Evolutionary conservation across 164 flowering plant species (phyloP).

Genomic region (Tetracentron sinense): DNA sequence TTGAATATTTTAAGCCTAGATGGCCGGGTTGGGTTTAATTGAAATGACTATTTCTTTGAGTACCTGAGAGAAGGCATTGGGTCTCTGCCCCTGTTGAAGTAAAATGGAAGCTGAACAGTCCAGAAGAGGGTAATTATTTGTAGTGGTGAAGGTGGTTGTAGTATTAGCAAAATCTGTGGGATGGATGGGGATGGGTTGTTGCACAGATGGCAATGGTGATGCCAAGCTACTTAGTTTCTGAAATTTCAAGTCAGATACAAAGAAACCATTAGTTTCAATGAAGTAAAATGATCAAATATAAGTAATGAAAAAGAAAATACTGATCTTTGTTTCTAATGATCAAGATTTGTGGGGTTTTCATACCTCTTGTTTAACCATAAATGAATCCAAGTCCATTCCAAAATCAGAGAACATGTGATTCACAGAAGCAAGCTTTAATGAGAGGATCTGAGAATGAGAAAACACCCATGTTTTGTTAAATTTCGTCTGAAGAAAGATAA

Average conservation of each 20-base stretch:
- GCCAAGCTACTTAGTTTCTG: slow-evolving; percentile 36
- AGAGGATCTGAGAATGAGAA: too few relatives aligned
- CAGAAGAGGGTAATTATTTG: slow-evolving; percentile 30
- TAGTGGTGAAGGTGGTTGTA: slow-evolving; percentile 17
- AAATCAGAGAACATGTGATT: too few relatives aligned
- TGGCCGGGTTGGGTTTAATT: slow-evolving; percentile 3
- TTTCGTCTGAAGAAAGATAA: too few relatives aligned
- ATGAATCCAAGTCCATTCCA: too few relatives aligned
- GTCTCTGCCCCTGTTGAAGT: slow-evolving; percentile 39
- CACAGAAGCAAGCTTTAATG: too few relatives aligned
- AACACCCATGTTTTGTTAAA: too few relatives aligned
- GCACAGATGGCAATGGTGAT: slow-evolving; percentile 34
- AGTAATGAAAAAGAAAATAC: background rate
- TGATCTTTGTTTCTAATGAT: too few relatives aligned
- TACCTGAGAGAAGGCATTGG: slow-evolving; percentile 35
- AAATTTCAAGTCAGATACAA: slow-evolving; percentile 18
- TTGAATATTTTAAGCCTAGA: background rate
- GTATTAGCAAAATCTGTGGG: slow-evolving; percentile 28
- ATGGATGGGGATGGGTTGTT: slow-evolving; percentile 34
- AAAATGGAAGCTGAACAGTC: slow-evolving; percentile 31
- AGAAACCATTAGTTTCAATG: slow-evolving; percentile 15
- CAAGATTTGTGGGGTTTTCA: too few relatives aligned
- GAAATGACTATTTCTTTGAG: background rate
- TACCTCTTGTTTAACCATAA: too few relatives aligned
- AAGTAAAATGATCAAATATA: too few relatives aligned